These are phyloP conservation scores for Coleophoma eucalyptorum DNA, from an alignment of 2,329 filamentous ascomycete species.

Conservation along the genomic window DNA sequence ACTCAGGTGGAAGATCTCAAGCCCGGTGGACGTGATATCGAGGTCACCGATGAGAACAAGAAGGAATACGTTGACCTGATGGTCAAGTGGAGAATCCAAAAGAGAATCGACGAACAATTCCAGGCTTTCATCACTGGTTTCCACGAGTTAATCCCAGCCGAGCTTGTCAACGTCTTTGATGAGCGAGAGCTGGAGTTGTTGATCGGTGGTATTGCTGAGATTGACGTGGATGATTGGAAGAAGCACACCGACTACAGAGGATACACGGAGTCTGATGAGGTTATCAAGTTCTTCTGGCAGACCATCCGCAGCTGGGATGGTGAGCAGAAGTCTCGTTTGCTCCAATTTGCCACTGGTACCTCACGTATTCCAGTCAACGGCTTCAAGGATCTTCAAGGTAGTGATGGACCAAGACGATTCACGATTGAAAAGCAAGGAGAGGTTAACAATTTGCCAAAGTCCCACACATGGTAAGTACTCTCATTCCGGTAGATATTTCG, in stretches of 20 bases:
- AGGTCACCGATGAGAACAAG: slow-evolving; percentile 98
- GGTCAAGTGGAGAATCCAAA: slow-evolving; percentile 98
- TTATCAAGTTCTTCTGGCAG: slow-evolving; percentile 99
- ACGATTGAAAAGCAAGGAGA: slow-evolving; percentile 98
- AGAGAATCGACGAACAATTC: slow-evolving; percentile 97
- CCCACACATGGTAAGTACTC: slow-evolving; percentile 84
- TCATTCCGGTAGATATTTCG: background rate
- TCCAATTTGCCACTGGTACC: slow-evolving; percentile 97
- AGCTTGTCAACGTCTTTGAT: slow-evolving; percentile 97
- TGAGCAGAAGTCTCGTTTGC: slow-evolving; percentile 91
- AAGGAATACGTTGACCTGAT: slow-evolving; percentile 98
- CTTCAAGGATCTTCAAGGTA: slow-evolving; percentile 98
- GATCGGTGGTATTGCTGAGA: slow-evolving; percentile 99
- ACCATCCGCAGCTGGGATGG: slow-evolving; percentile 95
- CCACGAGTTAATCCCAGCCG: slow-evolving; percentile 93
- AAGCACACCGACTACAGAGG: slow-evolving; percentile 99
- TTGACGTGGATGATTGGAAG: slow-evolving; percentile 99
- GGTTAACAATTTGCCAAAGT: slow-evolving; percentile 85
- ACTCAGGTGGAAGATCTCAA: slow-evolving; percentile 93
- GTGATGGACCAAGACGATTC: slow-evolving; percentile 90
- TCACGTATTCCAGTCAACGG: slow-evolving; percentile 98
- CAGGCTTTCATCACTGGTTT: slow-evolving; percentile 97
- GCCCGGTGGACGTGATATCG: slow-evolving; percentile 83
- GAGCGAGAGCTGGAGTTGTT: slow-evolving; percentile 94
- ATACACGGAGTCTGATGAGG: slow-evolving; percentile 96